These are phyloP conservation scores for Phytopythium kandeliae DNA, from an alignment of 352 stramenopile genomes.

Conservation along the genomic window DNA sequence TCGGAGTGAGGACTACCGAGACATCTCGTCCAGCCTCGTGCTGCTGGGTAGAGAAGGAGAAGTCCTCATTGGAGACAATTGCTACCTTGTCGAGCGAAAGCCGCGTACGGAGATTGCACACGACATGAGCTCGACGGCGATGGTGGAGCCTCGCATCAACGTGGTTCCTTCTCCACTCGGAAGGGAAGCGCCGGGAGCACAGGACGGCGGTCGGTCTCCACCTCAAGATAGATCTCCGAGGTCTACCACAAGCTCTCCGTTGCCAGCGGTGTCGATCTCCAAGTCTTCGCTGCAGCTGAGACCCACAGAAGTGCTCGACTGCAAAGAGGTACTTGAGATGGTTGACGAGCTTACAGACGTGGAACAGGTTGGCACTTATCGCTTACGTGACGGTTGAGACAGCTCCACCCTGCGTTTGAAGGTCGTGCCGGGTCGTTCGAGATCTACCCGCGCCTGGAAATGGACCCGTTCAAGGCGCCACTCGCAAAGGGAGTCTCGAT, in stretches of 20 bases:
- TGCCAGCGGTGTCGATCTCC: neutral
- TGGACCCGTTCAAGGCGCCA: constrained; percentile 34
- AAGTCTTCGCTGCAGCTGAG: constrained; percentile 1
- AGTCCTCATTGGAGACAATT: constrained; percentile 50
- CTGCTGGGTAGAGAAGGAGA: constrained; percentile 31
- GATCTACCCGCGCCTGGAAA: constrained; percentile 27
- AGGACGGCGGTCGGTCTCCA: neutral
- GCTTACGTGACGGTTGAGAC: neutral
- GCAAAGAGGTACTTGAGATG: neutral
- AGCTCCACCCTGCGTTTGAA: constrained; percentile 17
- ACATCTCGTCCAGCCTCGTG: constrained; percentile 36
- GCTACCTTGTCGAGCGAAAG: constrained; percentile 36
- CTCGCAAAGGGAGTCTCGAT: constrained; percentile 44
- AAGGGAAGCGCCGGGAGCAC: neutral
- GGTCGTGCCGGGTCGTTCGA: constrained; percentile 31
- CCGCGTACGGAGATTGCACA: constrained; percentile 29
- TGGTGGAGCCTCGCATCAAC: constrained; percentile 32
- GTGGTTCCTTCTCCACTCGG: constrained; percentile 9
- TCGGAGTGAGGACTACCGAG: constrained; percentile 49
- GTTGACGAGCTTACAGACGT: too few relatives aligned
- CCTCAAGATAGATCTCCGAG: neutral
- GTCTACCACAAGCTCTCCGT: neutral
- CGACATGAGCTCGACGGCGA: constrained; percentile 27
- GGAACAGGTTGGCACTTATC: neutral
- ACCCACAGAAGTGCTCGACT: neutral